Evolutionary conservation across 345 rosid genomes (phyloP).

Genomic region (Zanthoxylum bungeanum): DNA sequence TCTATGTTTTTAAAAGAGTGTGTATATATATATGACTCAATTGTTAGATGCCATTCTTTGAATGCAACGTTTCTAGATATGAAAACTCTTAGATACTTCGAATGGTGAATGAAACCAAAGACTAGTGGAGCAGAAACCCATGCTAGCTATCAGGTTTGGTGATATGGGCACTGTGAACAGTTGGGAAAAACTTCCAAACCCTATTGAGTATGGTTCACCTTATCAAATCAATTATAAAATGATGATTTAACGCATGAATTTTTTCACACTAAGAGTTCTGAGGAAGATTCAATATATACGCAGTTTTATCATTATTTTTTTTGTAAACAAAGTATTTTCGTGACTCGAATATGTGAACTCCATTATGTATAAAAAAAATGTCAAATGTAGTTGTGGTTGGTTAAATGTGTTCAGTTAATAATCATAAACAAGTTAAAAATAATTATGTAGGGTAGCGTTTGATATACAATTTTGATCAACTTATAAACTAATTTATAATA

Average conservation of each 20-base stretch:
- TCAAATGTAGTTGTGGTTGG: not conserved
- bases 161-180: not conserved
- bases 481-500: no score
- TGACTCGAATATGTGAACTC: no score
- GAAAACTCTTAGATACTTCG: not conserved
- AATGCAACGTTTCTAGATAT: not conserved
- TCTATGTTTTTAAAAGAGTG: no score
- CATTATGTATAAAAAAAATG: not conserved
- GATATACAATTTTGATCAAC: no score
- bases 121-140: not conserved
- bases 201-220: not conserved
- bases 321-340: no score
- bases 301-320: no score
- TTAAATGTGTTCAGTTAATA: not conserved
- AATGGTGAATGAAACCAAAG: not conserved
- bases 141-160: not conserved
- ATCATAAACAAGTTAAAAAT: not conserved
- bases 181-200: not conserved
- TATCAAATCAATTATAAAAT: no score
- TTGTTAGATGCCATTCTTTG: conserved; percentile 13
- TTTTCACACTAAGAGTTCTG: no score
- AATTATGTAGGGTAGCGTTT: no score
- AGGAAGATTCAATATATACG: no score
- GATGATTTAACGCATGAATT: no score
- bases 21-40: no score